These are phyloP conservation scores for Pichia nakasei DNA, from an alignment of 805 yeast genomes.

Conservation along the genomic window DNA sequence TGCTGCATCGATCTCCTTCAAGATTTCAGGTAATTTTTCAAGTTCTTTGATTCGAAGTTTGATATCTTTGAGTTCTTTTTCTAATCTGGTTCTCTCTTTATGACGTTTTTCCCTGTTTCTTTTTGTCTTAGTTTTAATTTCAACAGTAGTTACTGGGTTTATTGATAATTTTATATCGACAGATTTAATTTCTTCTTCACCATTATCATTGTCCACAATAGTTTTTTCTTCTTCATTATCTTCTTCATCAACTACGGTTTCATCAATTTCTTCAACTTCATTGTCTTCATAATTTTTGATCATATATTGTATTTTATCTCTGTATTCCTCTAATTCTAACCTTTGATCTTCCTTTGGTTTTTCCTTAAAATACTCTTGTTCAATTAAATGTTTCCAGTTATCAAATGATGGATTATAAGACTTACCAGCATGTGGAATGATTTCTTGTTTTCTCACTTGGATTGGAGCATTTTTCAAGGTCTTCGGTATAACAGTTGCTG, in stretches of 20 bases:
- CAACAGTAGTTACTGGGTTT: slow-evolving; percentile 58
- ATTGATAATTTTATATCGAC: slow-evolving; percentile 46
- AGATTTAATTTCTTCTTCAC: slow-evolving; percentile 22
- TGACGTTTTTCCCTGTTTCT: slow-evolving; percentile 64
- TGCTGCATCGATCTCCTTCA: slow-evolving; percentile 16
- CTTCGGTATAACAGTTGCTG: slow-evolving; percentile 44
- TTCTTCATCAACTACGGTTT: slow-evolving; percentile 31
- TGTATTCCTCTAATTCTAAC: slow-evolving; percentile 51
- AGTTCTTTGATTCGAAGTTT: slow-evolving; percentile 55
- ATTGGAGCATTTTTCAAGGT: slow-evolving; percentile 48
- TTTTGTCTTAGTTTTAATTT: slow-evolving; percentile 69
- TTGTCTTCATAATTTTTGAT: slow-evolving; percentile 54
- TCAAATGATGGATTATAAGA: slow-evolving; percentile 87
- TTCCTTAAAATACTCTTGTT: slow-evolving; percentile 58
- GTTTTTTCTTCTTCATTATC: slow-evolving; percentile 25
- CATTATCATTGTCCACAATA: slow-evolving; percentile 24
- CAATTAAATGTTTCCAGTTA: slow-evolving; percentile 69
- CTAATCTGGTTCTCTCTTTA: slow-evolving; percentile 48
- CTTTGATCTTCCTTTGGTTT: slow-evolving; percentile 59
- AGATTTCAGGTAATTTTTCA: slow-evolving; percentile 39
- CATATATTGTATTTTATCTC: slow-evolving; percentile 52
- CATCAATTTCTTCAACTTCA: slow-evolving; percentile 40
- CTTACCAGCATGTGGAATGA: slow-evolving; percentile 72
- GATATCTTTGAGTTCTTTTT: slow-evolving; percentile 44
- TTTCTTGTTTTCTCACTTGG: slow-evolving; percentile 40